Evolutionary conservation across 108 stramenopile species (phyloP).

Genomic region (Mediolabrus comicus): DNA sequence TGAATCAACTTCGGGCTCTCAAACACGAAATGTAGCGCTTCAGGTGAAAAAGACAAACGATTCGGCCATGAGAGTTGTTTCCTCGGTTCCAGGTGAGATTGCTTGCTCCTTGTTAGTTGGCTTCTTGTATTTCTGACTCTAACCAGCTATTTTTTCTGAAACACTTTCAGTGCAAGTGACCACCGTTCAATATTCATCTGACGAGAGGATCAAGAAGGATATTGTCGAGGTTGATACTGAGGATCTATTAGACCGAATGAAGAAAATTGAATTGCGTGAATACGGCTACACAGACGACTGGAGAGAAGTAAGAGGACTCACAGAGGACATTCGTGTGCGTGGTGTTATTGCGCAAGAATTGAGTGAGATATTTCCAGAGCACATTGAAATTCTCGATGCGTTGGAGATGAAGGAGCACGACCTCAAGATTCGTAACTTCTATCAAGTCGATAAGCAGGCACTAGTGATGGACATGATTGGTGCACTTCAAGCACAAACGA

Average conservation of each 20-base stretch:
- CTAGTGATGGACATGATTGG: constrained; percentile 58
- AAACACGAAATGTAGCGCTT: constrained; percentile 15
- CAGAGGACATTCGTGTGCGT: constrained; percentile 47
- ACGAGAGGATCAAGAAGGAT: constrained; percentile 67
- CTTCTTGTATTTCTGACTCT: neutral
- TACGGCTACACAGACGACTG: constrained; percentile 79
- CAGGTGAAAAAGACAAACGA: constrained; percentile 25
- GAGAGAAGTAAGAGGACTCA: constrained; percentile 43
- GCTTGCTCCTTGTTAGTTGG: too few species aligned
- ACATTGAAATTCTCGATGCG: constrained; percentile 55
- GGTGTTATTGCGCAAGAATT: constrained; percentile 84
- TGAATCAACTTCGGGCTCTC: neutral
- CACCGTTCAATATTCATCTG: constrained; percentile 57
- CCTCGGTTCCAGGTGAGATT: neutral
- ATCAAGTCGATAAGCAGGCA: constrained; percentile 65
- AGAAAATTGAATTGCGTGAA: constrained; percentile 52
- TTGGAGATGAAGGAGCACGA: constrained; percentile 53
- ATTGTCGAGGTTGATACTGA: constrained; percentile 57
- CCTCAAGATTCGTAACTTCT: constrained; percentile 51
- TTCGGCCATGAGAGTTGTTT: constrained; percentile 19
- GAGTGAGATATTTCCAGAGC: constrained; percentile 72
- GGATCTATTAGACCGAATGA: constrained; percentile 66
- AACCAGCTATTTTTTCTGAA: neutral
- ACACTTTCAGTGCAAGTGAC: constrained; percentile 45
- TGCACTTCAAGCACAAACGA: constrained; percentile 51